phyloP scores from a whole-genome alignment of 495 filamentous ascomycete species.

The Aeminium ludgeri region DNA sequence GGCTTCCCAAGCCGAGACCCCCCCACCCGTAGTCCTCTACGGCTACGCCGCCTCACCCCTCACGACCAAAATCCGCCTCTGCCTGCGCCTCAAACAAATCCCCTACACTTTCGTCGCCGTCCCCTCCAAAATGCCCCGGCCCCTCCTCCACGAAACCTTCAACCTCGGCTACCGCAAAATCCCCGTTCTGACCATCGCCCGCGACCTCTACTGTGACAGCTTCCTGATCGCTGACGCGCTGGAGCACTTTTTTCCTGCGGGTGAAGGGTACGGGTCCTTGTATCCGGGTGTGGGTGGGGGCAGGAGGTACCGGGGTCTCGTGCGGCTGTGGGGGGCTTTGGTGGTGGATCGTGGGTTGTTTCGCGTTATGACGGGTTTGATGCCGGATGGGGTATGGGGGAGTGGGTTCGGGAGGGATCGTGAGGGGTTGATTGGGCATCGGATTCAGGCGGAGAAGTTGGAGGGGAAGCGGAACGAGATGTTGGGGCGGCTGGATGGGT shows the following conservation, averaged over 20 bases:
- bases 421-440: slow-evolving; percentile 20
- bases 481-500: slow-evolving; percentile 19
- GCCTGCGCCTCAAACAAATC: slow-evolving; percentile 15
- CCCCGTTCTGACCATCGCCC: slow-evolving; percentile 21
- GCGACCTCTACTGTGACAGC: slow-evolving; percentile 24
- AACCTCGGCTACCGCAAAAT: slow-evolving; percentile 23
- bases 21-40: slow-evolving; percentile 2
- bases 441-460: slow-evolving; percentile 20
- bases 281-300: slow-evolving; percentile 13
- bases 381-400: slow-evolving; percentile 20
- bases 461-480: slow-evolving; percentile 19
- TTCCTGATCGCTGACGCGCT: slow-evolving; percentile 21
- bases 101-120: slow-evolving; percentile 18
- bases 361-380: slow-evolving; percentile 21
- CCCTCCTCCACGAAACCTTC: slow-evolving; percentile 14
- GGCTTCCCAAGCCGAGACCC: too few relatives aligned
- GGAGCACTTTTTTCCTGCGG: slow-evolving; percentile 19
- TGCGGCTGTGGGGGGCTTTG: slow-evolving; percentile 14
- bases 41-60: slow-evolving; percentile 15
- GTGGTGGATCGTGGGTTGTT: slow-evolving; percentile 20
- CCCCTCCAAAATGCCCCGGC: slow-evolving; percentile 19
- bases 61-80: slow-evolving; percentile 18
- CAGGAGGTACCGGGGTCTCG: slow-evolving; percentile 10
- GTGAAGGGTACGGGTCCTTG: slow-evolving; percentile 13
- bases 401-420: slow-evolving; percentile 20